Conservation (phyloP, 805 yeast species). For the Saccharomyces paradoxus region DNA sequence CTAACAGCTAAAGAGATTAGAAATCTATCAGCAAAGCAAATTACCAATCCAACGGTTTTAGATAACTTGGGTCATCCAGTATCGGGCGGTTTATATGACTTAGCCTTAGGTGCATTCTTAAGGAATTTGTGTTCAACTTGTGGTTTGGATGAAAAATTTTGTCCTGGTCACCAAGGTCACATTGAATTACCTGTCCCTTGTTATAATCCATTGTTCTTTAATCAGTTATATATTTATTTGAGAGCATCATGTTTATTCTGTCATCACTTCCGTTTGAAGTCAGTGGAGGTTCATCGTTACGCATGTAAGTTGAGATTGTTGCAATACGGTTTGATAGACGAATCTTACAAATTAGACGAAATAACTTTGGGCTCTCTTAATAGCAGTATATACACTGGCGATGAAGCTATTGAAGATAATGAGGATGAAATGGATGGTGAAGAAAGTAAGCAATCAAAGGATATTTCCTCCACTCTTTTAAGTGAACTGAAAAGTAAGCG, state of each 20-base stretch:
- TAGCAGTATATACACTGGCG: slow-evolving; percentile 34
- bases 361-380: slow-evolving; percentile 34
- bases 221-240: slow-evolving; percentile 76
- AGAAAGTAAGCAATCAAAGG: slow-evolving; percentile 18
- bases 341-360: slow-evolving; percentile 64
- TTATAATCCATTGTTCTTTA: slow-evolving; percentile 89
- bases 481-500: slow-evolving; percentile 50
- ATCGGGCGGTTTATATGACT: slow-evolving; percentile 86
- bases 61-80: slow-evolving; percentile 96
- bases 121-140: slow-evolving; percentile 88
- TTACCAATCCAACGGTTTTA: slow-evolving; percentile 90
- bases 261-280: slow-evolving; percentile 68
- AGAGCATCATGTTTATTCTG: slow-evolving; percentile 86
- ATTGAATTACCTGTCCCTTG: slow-evolving; percentile 93
- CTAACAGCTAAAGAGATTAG: slow-evolving; percentile 76
- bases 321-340: slow-evolving; percentile 83
- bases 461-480: slow-evolving; percentile 35
- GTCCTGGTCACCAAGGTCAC: slow-evolving; percentile 99
- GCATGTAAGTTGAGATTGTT: slow-evolving; percentile 72
- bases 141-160: slow-evolving; percentile 85
- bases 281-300: slow-evolving; percentile 63
- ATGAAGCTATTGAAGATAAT: slow-evolving; percentile 34
- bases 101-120: slow-evolving; percentile 90
- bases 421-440: slow-evolving; percentile 26
- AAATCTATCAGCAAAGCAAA: slow-evolving; percentile 84